phyloP scores from a whole-genome alignment of 352 stramenopile species.

The Globisporangium sylvaticum region DNA sequence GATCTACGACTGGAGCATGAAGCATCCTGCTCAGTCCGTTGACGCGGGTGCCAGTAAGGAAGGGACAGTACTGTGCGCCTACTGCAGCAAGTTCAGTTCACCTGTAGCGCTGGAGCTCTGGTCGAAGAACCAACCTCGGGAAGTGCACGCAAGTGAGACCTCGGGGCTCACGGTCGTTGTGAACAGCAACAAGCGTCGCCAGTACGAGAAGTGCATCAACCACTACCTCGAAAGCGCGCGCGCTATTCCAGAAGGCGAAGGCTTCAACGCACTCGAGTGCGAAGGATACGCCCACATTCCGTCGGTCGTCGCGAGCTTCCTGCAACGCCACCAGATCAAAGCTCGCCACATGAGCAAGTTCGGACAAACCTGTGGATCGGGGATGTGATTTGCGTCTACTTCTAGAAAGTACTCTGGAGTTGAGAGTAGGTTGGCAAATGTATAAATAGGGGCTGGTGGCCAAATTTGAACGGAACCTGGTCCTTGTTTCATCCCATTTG shows the following conservation, averaged over 20 bases:
- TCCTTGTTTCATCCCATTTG: too few relatives aligned
- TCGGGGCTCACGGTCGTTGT: not conserved
- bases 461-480: too few relatives aligned
- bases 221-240: slow-evolving; percentile 5
- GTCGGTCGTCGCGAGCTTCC: slow-evolving; percentile 5
- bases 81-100: slow-evolving; percentile 9
- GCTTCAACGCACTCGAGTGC: not conserved
- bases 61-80: not conserved
- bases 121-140: not conserved
- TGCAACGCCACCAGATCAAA: not conserved
- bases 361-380: not conserved
- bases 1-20: not conserved
- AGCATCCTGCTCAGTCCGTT: not conserved
- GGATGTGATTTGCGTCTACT: too few relatives aligned
- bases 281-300: slow-evolving; percentile 1
- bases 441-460: too few relatives aligned
- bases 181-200: not conserved
- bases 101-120: slow-evolving; percentile 3
- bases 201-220: slow-evolving; percentile 3
- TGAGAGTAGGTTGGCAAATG: too few relatives aligned
- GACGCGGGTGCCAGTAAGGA: not conserved
- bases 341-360: not conserved
- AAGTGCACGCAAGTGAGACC: not conserved
- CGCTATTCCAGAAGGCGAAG: not conserved
- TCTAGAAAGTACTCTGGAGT: too few relatives aligned